A percentile compares a stretch with the other conserved stretches of the same genome.
These are phyloP conservation scores for Phytophthora boehmeriae DNA, from an alignment of 352 stramenopile genomes.

Conservation along the genomic window DNA sequence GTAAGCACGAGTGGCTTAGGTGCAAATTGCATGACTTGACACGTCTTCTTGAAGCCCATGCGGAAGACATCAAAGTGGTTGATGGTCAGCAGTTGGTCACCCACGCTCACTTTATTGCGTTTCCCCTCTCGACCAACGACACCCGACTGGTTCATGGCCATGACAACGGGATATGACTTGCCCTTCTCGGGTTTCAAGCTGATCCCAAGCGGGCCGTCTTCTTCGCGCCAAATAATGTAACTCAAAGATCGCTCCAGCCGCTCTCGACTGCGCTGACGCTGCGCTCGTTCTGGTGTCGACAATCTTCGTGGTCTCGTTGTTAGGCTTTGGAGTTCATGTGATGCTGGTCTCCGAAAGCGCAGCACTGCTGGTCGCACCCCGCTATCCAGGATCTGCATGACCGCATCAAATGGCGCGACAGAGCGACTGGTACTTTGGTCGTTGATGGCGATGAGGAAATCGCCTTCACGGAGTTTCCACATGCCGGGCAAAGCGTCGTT, in stretches of 20 bases:
- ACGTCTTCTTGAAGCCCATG: conserved; percentile 60
- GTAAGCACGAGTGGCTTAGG: conserved; percentile 74
- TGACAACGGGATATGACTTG: conserved; percentile 63
- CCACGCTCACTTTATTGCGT: conserved; percentile 38
- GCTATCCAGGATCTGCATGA: conserved; percentile 63
- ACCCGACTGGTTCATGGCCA: conserved; percentile 41
- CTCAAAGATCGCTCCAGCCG: conserved; percentile 61
- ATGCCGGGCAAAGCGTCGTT: conserved; percentile 71
- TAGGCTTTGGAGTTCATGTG: conserved; percentile 48
- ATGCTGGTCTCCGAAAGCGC: conserved; percentile 56
- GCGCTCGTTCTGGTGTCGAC: conserved; percentile 13
- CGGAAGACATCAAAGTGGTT: conserved; percentile 70
- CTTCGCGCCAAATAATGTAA: conserved; percentile 74
- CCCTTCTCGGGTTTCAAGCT: conserved; percentile 54
- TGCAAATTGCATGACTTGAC: conserved; percentile 67
- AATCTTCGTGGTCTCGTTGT: conserved; percentile 21
- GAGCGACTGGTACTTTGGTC: conserved; percentile 45
- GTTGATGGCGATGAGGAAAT: conserved; percentile 71
- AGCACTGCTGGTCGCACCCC: conserved; percentile 68
- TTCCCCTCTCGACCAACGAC: conserved; percentile 38
- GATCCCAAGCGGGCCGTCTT: conserved; percentile 63
- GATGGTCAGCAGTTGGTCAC: conserved; percentile 71
- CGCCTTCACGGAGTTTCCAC: conserved; percentile 65
- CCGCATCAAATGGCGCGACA: conserved; percentile 47
- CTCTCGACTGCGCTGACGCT: conserved; percentile 49